phyloP scores from a whole-genome alignment of 441 rosid species.

The Flueggea neowawraea region DNA sequence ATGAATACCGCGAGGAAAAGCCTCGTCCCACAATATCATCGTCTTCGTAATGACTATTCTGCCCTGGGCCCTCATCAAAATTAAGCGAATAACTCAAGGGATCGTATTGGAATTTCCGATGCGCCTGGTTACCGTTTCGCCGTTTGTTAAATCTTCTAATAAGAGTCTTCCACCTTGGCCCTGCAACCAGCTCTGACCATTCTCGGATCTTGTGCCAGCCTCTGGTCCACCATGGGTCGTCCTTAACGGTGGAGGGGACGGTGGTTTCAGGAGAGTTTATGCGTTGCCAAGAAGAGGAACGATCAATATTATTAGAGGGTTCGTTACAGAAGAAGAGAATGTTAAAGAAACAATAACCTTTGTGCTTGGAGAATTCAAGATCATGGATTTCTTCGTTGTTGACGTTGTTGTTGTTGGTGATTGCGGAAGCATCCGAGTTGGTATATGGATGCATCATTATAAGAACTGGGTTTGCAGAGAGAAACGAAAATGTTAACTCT shows the following conservation, averaged over 20 bases:
- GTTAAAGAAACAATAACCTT: not conserved
- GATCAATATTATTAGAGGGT: conserved; percentile 17
- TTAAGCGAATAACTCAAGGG: conserved; percentile 55
- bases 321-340: not conserved
- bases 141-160: conserved; percentile 33
- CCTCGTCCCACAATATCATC: conserved; percentile 41
- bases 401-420: too few relatives aligned
- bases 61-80: conserved; percentile 60
- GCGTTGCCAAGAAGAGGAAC: conserved; percentile 37
- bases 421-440: too few relatives aligned
- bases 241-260: conserved; percentile 6
- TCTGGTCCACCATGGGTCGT: conserved; percentile 45
- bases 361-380: too few relatives aligned
- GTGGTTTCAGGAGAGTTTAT: conserved; percentile 20
- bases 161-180: conserved; percentile 61
- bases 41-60: conserved; percentile 24
- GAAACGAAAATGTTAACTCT: too few relatives aligned
- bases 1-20: conserved; percentile 59
- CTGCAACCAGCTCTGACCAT: conserved; percentile 44
- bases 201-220: conserved; percentile 60
- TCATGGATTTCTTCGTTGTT: too few relatives aligned
- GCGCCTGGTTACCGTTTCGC: conserved; percentile 3
- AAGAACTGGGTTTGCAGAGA: too few relatives aligned
- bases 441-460: too few relatives aligned
- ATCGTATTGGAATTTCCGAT: conserved; percentile 47